phyloP scores from a whole-genome alignment of 2,329 filamentous ascomycete genomes.

The Cadophora sp. region DNA sequence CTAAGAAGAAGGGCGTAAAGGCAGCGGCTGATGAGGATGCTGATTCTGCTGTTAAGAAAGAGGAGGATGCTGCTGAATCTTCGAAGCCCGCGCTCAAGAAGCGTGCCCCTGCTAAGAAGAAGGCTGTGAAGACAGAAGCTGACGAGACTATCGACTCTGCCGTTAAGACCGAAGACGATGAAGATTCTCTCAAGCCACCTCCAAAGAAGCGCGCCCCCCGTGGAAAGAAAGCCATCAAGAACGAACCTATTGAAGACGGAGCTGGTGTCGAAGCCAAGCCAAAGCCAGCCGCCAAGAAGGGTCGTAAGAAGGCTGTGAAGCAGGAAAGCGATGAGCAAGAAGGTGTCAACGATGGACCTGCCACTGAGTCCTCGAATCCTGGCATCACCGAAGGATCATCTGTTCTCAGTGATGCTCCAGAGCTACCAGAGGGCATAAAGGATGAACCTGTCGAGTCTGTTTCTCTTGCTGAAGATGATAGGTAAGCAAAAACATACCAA shows the following conservation, averaged over 20 bases:
- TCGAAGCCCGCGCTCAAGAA: constrained; percentile 29
- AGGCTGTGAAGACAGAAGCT: constrained; percentile 42
- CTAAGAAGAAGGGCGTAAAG: constrained; percentile 44
- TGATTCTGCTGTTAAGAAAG: constrained; percentile 37
- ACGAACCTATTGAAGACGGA: constrained; percentile 24
- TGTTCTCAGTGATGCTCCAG: constrained; percentile 1
- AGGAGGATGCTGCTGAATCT: constrained; percentile 27
- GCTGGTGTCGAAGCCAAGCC: not conserved
- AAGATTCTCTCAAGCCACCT: constrained; percentile 25
- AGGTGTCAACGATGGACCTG: not conserved
- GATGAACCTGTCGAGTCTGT: not conserved
- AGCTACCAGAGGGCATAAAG: not conserved
- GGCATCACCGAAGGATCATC: constrained; percentile 16
- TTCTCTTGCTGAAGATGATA: not conserved
- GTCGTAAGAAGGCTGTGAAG: constrained; percentile 35
- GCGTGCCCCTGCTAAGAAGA: constrained; percentile 36
- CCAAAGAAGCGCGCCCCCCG: constrained; percentile 25
- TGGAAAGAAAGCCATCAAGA: constrained; percentile 34
- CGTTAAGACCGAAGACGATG: constrained; percentile 36
- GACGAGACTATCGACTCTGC: constrained; percentile 29
- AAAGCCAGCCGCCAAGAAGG: constrained; percentile 24
- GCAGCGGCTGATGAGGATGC: constrained; percentile 29
- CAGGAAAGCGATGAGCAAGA: constrained; percentile 21
- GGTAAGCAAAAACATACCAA: not conserved
- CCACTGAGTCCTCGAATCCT: constrained; percentile 13